Evolutionary conservation across 2,329 filamentous ascomycete species (phyloP), one percentile per base, ranked within the genome.

Genomic region (Ceratocystis harringtonii): DNA sequence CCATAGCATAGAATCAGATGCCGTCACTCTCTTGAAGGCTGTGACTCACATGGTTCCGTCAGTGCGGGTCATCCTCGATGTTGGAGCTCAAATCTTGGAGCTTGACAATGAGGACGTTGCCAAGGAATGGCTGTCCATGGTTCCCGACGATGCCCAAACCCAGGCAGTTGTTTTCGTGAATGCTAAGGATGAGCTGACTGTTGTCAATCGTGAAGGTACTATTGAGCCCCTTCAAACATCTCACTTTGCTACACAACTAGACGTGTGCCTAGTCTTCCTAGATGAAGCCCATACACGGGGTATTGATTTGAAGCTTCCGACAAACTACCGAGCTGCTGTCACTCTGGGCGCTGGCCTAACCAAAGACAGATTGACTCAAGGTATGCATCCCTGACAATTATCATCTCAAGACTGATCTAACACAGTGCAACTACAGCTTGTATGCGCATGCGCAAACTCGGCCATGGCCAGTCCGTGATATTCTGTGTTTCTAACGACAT

Each of bases 211-310:
- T 0, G 72, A 73, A 2, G 80, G 78, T 0, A 71, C 71, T 0
- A 68, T 78, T 0, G 80, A 84, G 45, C 70, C 73, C 0, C 75
- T 91, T 0, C 77, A 80, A 2, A 78, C 75, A 0, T 90, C 88
- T 0, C 78, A 84, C 0, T 89, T 82, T 69, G 73, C 75, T 0
- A 75, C 77, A 0, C 79, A 84, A 5, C 72, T 87, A 0, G 81
- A 83, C 4, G 69, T 69, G 0, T 91, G 87, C 65, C 71, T 89
- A 0, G 77, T 90, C 0, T 91, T 85, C 64, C 76, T 92, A 0
- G 87, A 91, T 62, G 83, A 91, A 66, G 79, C 81, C 0, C 87
- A 91, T 68, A 89, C 87, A 0, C 73, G 87, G 67, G 87, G 88
- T 0, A 89, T 81, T 0, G 87, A 92, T 68, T 70, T 91, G 0